A percentile compares a stretch with the other conserved stretches of the same genome.
Evolutionary conservation across 2,329 filamentous ascomycete genomes (phyloP).

Genomic region (Helotiales sp.): DNA sequence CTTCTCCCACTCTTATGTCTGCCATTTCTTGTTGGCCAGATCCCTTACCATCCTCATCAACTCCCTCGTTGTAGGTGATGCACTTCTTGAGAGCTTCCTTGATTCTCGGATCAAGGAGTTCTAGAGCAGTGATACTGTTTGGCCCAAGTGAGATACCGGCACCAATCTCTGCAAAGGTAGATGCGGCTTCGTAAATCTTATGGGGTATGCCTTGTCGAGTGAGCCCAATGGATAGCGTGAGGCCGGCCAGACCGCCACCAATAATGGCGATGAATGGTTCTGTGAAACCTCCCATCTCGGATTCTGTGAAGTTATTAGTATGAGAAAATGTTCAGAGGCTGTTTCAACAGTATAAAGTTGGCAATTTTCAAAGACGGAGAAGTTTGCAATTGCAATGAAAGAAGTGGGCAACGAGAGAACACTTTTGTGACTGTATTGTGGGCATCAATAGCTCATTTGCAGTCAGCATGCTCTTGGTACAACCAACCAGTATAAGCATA

Average conservation of each 20-base stretch:
- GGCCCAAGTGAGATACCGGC: constrained; percentile 32
- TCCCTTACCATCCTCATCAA: constrained; percentile 31
- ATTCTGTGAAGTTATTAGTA: no score
- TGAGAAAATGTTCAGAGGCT: no score
- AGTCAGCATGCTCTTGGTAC: background rate
- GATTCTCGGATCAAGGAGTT: constrained; percentile 27
- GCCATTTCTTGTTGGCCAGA: constrained; percentile 17
- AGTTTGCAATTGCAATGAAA: no score
- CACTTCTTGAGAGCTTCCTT: constrained; percentile 23
- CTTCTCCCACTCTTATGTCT: constrained; percentile 25
- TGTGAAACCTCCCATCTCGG: no score
- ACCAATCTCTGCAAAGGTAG: constrained; percentile 32
- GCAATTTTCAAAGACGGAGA: no score
- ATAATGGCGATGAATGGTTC: constrained; percentile 29
- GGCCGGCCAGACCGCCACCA: constrained; percentile 35
- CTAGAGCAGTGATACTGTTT: constrained; percentile 27
- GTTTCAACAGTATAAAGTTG: no score
- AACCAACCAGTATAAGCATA: background rate
- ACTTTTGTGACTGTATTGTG: no score
- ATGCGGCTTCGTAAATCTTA: constrained; percentile 34
- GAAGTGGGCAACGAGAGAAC: background rate
- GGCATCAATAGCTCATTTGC: background rate
- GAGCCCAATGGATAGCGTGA: constrained; percentile 31
- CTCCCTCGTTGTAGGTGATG: constrained; percentile 31
- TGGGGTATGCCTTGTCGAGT: constrained; percentile 16